phyloP scores from a whole-genome alignment of 352 stramenopile genomes.

The Pythium volutum region DNA sequence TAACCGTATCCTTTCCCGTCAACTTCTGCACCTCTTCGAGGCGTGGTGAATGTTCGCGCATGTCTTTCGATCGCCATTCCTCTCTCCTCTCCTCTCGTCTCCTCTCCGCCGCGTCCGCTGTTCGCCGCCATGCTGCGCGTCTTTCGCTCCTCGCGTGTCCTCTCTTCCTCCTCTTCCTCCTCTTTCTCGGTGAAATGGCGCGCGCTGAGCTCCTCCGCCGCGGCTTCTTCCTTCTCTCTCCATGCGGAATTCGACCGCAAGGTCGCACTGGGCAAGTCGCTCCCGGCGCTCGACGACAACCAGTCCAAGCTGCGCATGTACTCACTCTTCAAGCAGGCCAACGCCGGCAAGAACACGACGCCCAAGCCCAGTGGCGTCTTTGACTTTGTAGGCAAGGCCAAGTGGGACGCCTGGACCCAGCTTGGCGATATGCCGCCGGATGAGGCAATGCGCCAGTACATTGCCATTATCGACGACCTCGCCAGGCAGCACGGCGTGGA shows the following conservation, averaged over 20 bases:
- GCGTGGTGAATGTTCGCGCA: neutral
- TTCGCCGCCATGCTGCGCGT: slow-evolving; percentile 10
- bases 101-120: neutral
- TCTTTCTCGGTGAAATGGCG: slow-evolving; percentile 6
- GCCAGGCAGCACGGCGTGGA: slow-evolving; percentile 39
- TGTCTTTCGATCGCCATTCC: neutral
- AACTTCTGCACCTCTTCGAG: neutral
- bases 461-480: slow-evolving; percentile 70
- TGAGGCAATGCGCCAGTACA: slow-evolving; percentile 71
- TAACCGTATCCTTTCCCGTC: slow-evolving; percentile 2
- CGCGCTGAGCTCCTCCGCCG: slow-evolving; percentile 9
- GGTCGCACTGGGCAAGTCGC: slow-evolving; percentile 61
- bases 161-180: slow-evolving; percentile 1
- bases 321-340: slow-evolving; percentile 81
- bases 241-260: slow-evolving; percentile 53
- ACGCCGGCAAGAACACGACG: slow-evolving; percentile 57
- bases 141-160: slow-evolving; percentile 3
- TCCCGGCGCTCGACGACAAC: slow-evolving; percentile 73
- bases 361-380: slow-evolving; percentile 64
- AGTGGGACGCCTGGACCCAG: slow-evolving; percentile 77
- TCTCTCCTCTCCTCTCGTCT: neutral
- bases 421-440: slow-evolving; percentile 66
- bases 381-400: slow-evolving; percentile 81
- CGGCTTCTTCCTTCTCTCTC: neutral
- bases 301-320: slow-evolving; percentile 80